Base-by-base conservation (phyloP, 2,329 filamentous ascomycete species). In the Fonsecaea pedrosoi region DNA sequence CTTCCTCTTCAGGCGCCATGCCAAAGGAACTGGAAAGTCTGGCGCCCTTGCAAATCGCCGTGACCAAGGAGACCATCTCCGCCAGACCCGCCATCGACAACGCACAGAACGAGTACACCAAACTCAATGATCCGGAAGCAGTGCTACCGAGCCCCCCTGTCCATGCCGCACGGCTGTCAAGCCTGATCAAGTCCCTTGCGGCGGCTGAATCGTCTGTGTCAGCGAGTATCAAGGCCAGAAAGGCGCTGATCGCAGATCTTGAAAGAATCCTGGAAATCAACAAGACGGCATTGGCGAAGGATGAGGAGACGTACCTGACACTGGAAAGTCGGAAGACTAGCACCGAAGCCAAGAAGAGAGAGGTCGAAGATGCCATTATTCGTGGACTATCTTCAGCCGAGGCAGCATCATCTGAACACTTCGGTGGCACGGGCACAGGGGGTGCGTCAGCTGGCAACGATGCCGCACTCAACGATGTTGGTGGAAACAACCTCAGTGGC, bases 281-380 rank as follows among this genome's bases (percentile, higher is more conserved):
- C 77, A 89, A 89, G 58, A 80, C 84, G 2, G 89, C 89, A 40
- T 81, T 97, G 3, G 83, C 85, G 1, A 84, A 84, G 15, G 94
- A 99, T 65, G 87, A 92, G 73, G 79, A 83, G 4, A 84, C 90
- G 40, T 82, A 88, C n/a, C 77, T 83, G 6, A 85, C 90, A 15
- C 79, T 98, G 21, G 80, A 83, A 3, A 83, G 82, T n/a, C 88
- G 90, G 64, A 92, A 90, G 72, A 79, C 82, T 2, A 87, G 89
- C 64, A 92, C 93, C 15, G 94, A 97, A 73, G 82, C 84, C 18
- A 94, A 92, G 80, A 96, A 96, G 78, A 88, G 89, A 60, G 90
- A 95, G 56, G 93, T 99, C 7, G 95, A 99, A 78, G 88, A 94
- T 71, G 90, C 88, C 57, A 98, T 99, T 72, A 92, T 99, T 86